phyloP scores from a whole-genome alignment of 148 eudicot genomes.

The Chenopodium album region DNA sequence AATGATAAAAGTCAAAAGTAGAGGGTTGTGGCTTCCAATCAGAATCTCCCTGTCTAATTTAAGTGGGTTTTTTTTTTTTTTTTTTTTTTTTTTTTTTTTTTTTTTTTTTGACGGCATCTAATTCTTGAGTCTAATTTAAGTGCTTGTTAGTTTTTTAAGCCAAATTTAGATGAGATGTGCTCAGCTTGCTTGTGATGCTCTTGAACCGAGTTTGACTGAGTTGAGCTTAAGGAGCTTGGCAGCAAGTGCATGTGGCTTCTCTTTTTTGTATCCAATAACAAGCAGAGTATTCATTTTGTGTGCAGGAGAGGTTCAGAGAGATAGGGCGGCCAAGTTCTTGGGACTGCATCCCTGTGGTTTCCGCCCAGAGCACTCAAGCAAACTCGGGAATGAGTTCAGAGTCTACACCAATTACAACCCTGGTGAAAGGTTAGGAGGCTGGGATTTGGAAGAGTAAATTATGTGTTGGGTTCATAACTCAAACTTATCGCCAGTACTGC shows the following conservation, averaged over 20 bases:
- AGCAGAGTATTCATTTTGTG: neutral
- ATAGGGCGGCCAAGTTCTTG: conserved; percentile 66
- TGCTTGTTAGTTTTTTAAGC: neutral
- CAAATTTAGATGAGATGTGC: neutral
- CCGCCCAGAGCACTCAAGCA: conserved; percentile 81
- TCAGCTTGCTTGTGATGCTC: neutral
- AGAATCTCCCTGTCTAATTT: too few species aligned
- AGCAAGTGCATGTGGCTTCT: neutral
- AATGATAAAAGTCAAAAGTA: too few species aligned
- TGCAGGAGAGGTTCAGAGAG: conserved; percentile 83
- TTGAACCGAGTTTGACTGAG: neutral
- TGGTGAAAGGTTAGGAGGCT: conserved; percentile 73
- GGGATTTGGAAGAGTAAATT: conserved; percentile 43
- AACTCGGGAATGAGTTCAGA: conserved; percentile 89
- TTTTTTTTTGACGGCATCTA: neutral
- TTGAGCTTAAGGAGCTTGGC: neutral
- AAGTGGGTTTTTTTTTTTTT: too few species aligned
- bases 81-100: too few species aligned
- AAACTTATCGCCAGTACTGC: neutral
- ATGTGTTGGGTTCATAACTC: conserved; percentile 2
- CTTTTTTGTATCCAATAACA: neutral
- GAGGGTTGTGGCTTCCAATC: too few species aligned
- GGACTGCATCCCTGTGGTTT: conserved; percentile 81
- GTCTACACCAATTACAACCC: conserved; percentile 91
- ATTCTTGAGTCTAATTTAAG: neutral